Percentiles rank a stretch among this genome's conserved stretches.
Conservation (phyloP, 805 yeast species). For the Isabelozyma heimii region DNA sequence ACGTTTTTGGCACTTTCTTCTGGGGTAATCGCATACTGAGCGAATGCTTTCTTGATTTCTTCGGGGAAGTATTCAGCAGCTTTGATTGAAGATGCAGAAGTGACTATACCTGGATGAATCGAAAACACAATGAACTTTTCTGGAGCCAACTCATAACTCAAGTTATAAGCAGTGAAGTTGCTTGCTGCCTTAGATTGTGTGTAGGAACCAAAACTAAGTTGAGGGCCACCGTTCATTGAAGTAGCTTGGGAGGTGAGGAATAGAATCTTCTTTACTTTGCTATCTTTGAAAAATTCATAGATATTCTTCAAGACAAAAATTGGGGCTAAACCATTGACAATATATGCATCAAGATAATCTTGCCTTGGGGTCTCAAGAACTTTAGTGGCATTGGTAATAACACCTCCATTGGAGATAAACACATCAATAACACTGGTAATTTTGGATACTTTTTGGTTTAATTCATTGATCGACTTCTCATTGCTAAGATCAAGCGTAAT, state of each 20-base stretch:
- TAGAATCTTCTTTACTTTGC: constrained; percentile 20
- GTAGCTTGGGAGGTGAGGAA: constrained; percentile 26
- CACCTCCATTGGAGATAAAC: constrained; percentile 28
- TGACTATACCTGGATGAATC: constrained; percentile 40
- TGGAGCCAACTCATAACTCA: constrained; percentile 18
- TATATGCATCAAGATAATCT: constrained; percentile 11
- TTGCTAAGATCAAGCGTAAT: constrained; percentile 11
- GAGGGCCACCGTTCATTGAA: constrained; percentile 19
- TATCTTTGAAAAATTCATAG: constrained; percentile 20
- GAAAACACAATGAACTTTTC: constrained; percentile 26
- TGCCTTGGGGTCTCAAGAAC: constrained; percentile 15
- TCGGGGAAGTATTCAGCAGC: constrained; percentile 1
- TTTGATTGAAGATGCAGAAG: constrained; percentile 27
- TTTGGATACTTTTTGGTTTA: constrained; percentile 8
- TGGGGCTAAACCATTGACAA: constrained; percentile 28
- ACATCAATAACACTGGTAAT: constrained; percentile 21
- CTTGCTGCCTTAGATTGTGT: constrained; percentile 37
- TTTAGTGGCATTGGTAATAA: constrained; percentile 10
- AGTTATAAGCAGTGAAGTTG: constrained; percentile 22
- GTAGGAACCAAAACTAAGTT: constrained; percentile 18
- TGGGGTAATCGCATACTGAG: constrained; percentile 6
- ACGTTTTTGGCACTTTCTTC: constrained; percentile 7
- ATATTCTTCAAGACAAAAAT: constrained; percentile 23
- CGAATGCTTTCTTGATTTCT: not conserved
- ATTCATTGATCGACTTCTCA: constrained; percentile 16